Evolutionary conservation across 2,329 filamentous ascomycete species (phyloP).

Genomic region (Botryotinia convoluta): DNA sequence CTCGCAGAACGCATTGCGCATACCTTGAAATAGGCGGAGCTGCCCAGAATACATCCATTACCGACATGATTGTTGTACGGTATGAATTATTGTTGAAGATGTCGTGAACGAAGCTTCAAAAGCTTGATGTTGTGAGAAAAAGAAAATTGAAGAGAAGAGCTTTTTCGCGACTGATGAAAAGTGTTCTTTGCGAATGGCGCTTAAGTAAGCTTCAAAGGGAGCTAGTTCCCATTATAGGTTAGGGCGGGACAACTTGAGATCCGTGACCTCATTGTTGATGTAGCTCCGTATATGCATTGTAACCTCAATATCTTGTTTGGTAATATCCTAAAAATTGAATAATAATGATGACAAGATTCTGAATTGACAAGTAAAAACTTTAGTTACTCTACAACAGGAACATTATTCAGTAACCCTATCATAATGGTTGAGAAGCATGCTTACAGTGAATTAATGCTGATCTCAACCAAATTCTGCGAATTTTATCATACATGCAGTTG

Average conservation of each 20-base stretch:
- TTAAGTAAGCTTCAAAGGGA: slow-evolving; percentile 5
- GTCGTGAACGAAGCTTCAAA: slow-evolving; percentile 25
- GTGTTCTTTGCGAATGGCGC: slow-evolving; percentile 18
- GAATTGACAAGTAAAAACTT: neutral
- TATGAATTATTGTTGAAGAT: slow-evolving; percentile 10
- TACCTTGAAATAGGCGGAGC: slow-evolving; percentile 67
- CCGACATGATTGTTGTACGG: slow-evolving; percentile 34
- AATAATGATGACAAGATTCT: neutral
- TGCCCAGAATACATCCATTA: slow-evolving; percentile 62
- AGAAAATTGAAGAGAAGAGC: neutral
- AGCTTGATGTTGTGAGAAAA: slow-evolving; percentile 20
- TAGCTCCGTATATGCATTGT: neutral
- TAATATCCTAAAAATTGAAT: neutral
- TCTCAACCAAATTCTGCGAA: neutral
- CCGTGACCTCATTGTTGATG: neutral
- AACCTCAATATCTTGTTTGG: neutral
- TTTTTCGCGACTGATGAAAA: slow-evolving; percentile 12
- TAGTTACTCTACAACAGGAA: neutral
- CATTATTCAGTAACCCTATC: too few species aligned
- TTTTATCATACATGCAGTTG: neutral
- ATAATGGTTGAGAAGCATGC: neutral
- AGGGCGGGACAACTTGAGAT: slow-evolving; percentile 10
- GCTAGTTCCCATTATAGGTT: slow-evolving; percentile 11
- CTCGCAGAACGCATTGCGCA: slow-evolving; percentile 30
- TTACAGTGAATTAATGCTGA: neutral